Percentiles rank a stretch among this genome's conserved stretches.
These are phyloP conservation scores for Prunus salicina DNA, from an alignment of 306 rosid species.

Conservation along the genomic window DNA sequence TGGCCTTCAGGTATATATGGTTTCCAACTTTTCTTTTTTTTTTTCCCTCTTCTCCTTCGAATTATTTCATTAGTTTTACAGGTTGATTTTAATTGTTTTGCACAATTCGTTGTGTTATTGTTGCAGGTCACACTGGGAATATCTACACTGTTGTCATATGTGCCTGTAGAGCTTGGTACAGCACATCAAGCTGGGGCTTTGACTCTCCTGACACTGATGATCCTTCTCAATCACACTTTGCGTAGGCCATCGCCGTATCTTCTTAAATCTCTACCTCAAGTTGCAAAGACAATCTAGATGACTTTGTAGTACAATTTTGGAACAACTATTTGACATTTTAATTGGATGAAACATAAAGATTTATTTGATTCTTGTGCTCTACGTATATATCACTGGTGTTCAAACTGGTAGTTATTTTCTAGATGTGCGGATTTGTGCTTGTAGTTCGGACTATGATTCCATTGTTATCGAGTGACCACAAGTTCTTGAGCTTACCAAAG, in stretches of 20 bases:
- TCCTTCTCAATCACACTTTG: constrained; percentile 70
- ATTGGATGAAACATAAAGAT: neutral
- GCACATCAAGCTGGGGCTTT: constrained; percentile 95
- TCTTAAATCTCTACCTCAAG: constrained; percentile 73
- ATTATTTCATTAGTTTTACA: neutral
- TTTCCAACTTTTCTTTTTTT: neutral
- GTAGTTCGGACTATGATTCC: no score
- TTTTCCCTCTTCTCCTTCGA: neutral
- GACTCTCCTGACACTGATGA: constrained; percentile 62
- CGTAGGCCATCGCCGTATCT: constrained; percentile 61
- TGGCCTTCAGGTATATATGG: constrained; percentile 58
- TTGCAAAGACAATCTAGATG: constrained; percentile 42
- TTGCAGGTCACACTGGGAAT: constrained; percentile 27
- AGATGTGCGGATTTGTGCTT: no score
- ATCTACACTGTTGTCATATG: constrained; percentile 73
- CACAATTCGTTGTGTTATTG: neutral
- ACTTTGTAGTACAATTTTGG: neutral
- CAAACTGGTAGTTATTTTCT: no score
- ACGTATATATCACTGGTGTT: neutral
- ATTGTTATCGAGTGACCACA: no score
- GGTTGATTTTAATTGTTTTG: neutral
- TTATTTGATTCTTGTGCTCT: neutral
- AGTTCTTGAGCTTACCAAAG: no score
- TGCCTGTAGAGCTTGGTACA: constrained; percentile 76
- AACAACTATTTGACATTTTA: neutral